phyloP scores from a whole-genome alignment of 768 basidiomycete species.

The Gautieria morchelliformis region DNA sequence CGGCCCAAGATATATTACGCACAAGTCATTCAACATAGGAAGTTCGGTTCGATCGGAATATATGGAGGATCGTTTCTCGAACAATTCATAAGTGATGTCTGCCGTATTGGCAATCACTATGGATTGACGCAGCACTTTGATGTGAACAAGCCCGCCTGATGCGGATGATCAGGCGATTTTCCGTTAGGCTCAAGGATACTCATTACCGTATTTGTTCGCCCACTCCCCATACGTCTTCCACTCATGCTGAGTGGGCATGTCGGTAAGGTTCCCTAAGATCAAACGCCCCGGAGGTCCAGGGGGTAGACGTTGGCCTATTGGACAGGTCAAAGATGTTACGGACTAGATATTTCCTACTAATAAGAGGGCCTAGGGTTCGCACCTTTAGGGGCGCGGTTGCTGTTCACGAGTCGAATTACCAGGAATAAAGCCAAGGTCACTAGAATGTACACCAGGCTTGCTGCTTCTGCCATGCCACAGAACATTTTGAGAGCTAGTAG shows the following conservation, averaged over 20 bases:
- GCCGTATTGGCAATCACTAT: slow-evolving; percentile 60
- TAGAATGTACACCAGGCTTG: too few species aligned
- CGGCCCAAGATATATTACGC: slow-evolving; percentile 19
- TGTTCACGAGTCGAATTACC: too few species aligned
- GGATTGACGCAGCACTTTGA: slow-evolving; percentile 56
- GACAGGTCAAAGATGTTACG: too few species aligned
- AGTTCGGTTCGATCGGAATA: slow-evolving; percentile 68
- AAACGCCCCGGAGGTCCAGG: slow-evolving; percentile 15
- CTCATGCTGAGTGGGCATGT: slow-evolving; percentile 14
- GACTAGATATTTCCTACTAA: too few species aligned
- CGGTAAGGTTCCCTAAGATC: slow-evolving; percentile 17
- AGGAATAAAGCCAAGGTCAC: too few species aligned
- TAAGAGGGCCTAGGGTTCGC: too few species aligned
- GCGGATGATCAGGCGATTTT: background rate
- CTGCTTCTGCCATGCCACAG: too few species aligned
- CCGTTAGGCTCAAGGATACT: background rate
- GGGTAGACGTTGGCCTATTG: slow-evolving; percentile 11
- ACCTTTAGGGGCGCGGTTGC: too few species aligned
- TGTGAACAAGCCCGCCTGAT: slow-evolving; percentile 52
- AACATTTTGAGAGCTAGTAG: too few species aligned
- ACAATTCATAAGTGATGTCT: slow-evolving; percentile 48
- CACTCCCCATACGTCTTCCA: slow-evolving; percentile 15
- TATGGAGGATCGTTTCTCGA: slow-evolving; percentile 61
- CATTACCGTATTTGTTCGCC: slow-evolving; percentile 14
- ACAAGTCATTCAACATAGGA: slow-evolving; percentile 66